Conservation (phyloP, 345 rosid species). For the Punica granatum region DNA sequence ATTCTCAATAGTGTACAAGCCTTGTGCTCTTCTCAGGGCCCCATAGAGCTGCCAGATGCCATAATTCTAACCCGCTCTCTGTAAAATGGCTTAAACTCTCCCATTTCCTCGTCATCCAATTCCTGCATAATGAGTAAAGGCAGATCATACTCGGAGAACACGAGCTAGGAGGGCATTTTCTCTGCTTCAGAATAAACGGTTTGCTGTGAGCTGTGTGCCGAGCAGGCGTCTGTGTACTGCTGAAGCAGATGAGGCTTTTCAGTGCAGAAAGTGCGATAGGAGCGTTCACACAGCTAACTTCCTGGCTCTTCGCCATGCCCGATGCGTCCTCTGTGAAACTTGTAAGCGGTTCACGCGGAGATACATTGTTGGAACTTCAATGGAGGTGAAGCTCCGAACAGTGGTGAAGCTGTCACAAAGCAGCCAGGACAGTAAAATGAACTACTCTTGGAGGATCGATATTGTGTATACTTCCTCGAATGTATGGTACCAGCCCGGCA, state of each 20-base stretch:
- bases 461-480: too few relatives aligned
- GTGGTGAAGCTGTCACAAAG: neutral
- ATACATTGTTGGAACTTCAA: constrained; percentile 45
- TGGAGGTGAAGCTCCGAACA: constrained; percentile 28
- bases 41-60: neutral
- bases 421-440: neutral
- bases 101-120: neutral
- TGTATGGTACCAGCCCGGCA: too few relatives aligned
- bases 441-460: neutral
- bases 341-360: constrained; percentile 58
- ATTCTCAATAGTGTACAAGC: too few relatives aligned
- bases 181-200: neutral
- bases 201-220: constrained; percentile 57
- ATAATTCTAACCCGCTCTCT: neutral
- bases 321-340: constrained; percentile 56
- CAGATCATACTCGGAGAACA: neutral
- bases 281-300: constrained; percentile 79
- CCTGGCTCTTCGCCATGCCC: constrained; percentile 64
- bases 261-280: constrained; percentile 60
- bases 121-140: neutral
- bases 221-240: constrained; percentile 55
- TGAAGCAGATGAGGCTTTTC: constrained; percentile 74
- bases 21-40: neutral
- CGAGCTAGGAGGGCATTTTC: neutral
- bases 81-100: neutral